Base-by-base conservation (phyloP, 2,329 filamentous ascomycete species). In the Fusarium sp. region DNA sequence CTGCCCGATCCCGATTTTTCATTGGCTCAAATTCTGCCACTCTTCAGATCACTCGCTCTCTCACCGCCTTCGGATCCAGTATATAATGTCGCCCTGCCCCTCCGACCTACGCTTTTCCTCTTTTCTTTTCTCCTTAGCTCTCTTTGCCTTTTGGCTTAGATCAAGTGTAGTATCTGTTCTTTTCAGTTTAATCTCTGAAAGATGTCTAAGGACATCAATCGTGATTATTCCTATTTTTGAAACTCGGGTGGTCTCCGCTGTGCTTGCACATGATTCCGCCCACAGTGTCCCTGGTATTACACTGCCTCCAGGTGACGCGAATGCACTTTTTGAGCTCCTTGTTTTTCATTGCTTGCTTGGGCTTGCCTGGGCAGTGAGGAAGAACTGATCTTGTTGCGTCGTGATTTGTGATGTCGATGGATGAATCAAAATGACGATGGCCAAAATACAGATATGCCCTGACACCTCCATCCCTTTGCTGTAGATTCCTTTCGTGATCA, bases 171-270 rank as follows among this genome's bases (percentile, higher is more conserved):
- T 94, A 94, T 94, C 92, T 94, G 92, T 95, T 95, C 93, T 95
- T 94, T 93, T 94, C 91, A 95, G 93, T 94, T 95, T 96, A 95
- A 95, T 94, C 91, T 93, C 93, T 95, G 92, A 92, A 93, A 94
- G 89, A 88, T 87, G 87, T 88, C 90, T 90, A 93, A 86, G 87
- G 90, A 87, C 86, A 86, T 87, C 87, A 90, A 89, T 88, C 87
- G 87, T 90, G 91, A 94, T 95, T 95, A 94, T 90, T 90, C 91
- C 87, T 88, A 94, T 95, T 83, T 83, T 84, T 84, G 81, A 75
- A 57, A 31, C 49, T 48, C 47, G 81, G 79, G 77, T 59, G 73
- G 79, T 79, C 75, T 82, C 82, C 82, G 77, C 82, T 84, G 81
- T 81, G 82, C 82, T 83, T 83, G 82, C 82, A 79, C 79, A 83